These are phyloP conservation scores for Pythium volutum DNA, from an alignment of 352 stramenopile genomes.

Conservation along the genomic window DNA sequence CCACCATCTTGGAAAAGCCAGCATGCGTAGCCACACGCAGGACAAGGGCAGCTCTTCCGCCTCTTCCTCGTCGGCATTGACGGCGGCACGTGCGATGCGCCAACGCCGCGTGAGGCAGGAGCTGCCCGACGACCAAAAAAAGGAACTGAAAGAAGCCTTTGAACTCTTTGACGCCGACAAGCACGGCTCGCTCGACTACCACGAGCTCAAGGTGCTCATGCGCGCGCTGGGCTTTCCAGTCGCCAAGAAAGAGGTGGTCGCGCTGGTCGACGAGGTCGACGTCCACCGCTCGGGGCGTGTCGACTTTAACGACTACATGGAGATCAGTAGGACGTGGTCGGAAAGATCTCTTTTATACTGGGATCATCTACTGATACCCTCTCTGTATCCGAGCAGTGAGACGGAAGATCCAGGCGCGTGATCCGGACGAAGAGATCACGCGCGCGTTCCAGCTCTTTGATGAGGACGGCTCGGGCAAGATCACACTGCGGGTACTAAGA, in stretches of 20 bases:
- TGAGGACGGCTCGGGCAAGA: conserved; percentile 87
- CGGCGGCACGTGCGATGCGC: conserved; percentile 21
- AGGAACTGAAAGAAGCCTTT: conserved; percentile 91
- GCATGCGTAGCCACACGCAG: background rate
- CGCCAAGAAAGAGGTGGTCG: conserved; percentile 85
- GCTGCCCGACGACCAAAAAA: conserved; percentile 79
- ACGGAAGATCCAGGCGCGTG: conserved; percentile 74
- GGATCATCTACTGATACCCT: background rate
- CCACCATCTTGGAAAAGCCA: too few relatives aligned
- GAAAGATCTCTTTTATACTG: background rate
- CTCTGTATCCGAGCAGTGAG: conserved; percentile 41
- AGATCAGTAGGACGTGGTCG: conserved; percentile 84
- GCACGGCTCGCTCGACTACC: conserved; percentile 88
- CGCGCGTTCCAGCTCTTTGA: conserved; percentile 95
- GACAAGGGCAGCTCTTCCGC: conserved; percentile 12
- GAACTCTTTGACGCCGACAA: conserved; percentile 93
- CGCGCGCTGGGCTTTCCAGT: conserved; percentile 91
- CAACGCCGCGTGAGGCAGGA: conserved; percentile 61
- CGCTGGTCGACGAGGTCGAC: conserved; percentile 89
- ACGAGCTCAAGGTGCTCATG: conserved; percentile 94
- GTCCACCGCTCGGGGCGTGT: conserved; percentile 80
- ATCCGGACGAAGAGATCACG: conserved; percentile 92
- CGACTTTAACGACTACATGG: conserved; percentile 90
- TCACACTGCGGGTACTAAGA: conserved; percentile 72
- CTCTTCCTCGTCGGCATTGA: conserved; percentile 10